These are phyloP conservation scores for Salvia splendens DNA, from an alignment of 257 asterid species.

Conservation along the genomic window DNA sequence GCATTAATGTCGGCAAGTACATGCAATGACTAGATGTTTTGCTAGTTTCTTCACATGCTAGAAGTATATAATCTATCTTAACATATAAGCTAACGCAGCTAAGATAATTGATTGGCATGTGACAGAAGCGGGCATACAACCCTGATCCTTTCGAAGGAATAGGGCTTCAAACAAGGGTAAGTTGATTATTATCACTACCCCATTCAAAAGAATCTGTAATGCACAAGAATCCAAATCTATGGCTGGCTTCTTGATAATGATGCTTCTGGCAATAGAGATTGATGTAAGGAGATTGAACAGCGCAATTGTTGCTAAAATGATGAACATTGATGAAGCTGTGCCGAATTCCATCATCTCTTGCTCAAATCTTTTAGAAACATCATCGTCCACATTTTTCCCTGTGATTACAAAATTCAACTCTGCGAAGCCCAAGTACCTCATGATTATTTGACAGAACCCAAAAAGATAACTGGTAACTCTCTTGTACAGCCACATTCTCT, in stretches of 20 bases:
- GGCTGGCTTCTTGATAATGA: neutral
- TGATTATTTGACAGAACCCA: constrained; percentile 21
- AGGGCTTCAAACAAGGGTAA: constrained; percentile 20
- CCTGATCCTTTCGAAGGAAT: constrained; percentile 14
- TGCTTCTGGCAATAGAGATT: constrained; percentile 6
- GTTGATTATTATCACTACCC: constrained; percentile 17
- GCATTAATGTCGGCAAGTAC: too few species aligned
- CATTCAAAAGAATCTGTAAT: constrained; percentile 8
- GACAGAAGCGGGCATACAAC: constrained; percentile 23
- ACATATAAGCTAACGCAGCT: constrained; percentile 6
- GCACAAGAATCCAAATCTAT: constrained; percentile 8
- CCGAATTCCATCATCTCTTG: constrained; percentile 29
- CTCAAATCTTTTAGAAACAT: constrained; percentile 15
- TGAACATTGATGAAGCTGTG: constrained; percentile 17
- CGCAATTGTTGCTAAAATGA: constrained; percentile 17
- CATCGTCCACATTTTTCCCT: neutral
- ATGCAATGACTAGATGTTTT: too few species aligned
- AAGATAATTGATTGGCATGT: constrained; percentile 13
- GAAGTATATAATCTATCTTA: neutral
- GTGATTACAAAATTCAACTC: constrained; percentile 15
- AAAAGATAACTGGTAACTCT: constrained; percentile 12
- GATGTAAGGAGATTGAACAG: constrained; percentile 20
- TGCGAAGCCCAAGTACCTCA: constrained; percentile 20
- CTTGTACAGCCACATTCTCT: constrained; percentile 28
- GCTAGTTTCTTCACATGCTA: too few species aligned